Base-by-base conservation (phyloP, 495 filamentous ascomycete genomes). In the Glonium stellatum region DNA sequence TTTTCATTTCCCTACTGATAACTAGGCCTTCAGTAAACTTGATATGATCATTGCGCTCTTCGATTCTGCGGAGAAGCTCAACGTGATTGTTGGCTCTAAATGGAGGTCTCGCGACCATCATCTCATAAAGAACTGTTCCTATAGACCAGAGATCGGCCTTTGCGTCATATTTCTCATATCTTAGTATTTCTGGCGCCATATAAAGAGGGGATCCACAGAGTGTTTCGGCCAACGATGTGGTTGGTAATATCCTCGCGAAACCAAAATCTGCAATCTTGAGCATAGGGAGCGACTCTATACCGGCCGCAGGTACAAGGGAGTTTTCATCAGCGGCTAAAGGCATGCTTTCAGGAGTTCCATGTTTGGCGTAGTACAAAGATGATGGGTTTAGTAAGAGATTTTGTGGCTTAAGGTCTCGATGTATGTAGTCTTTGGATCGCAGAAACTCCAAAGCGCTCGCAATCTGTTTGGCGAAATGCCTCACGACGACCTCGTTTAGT, bases 141-240 rank as follows among this genome's bases (percentile, higher is more conserved):
- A 96, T 88, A 21, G 93, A 98, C 93, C 93, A 98, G 37, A 98
- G 75, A 77, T 98, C 93, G 42, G 91, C 93, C 70, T 92, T 95
- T 47, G 92, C 90, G 75, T 96, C 92, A 72, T 98, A 98, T 70
- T 91, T 92, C 70, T 98, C 92, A 66, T 97, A 98, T 44, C 92
- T 84, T 44, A 98, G 81, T 59, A 98, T 98, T 73, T 98, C 93
- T 1, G 93, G 93, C 0, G 93, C 93, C 93, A 98, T 98, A 73
- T 98, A 98, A 23, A 98, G 79, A 13, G 93, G 93, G n/a, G 93
- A 98, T 35, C 93, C 93, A 71, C 93, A 98, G 5, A 98, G 79
- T 2, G 93, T 98, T 70, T 98, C 93, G 8, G 93, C 93, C 46
- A 98, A 77, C 1, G 92, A 89, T 0, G 92, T 92, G 10, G 87